These are phyloP conservation scores for Entomophthora muscae DNA, from an alignment of 371 early-diverging fungal species.

Conservation along the genomic window DNA sequence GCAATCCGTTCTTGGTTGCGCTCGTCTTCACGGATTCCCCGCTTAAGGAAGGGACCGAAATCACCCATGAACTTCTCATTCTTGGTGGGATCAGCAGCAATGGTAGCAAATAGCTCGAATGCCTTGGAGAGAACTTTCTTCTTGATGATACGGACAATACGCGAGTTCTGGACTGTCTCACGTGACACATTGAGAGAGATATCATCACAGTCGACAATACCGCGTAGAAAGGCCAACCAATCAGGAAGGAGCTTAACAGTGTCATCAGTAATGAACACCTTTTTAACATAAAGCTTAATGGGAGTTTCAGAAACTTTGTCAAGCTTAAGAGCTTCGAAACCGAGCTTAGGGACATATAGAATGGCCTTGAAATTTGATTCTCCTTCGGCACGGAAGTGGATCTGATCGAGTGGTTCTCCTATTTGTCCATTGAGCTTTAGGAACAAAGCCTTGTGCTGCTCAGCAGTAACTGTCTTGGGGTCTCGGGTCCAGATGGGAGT, in stretches of 20 bases:
- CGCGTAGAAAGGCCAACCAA: constrained; percentile 55
- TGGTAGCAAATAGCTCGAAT: constrained; percentile 57
- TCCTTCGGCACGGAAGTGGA: constrained; percentile 76
- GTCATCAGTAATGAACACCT: constrained; percentile 93
- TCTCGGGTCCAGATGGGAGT: constrained; percentile 88
- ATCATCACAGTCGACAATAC: constrained; percentile 84
- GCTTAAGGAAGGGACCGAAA: constrained; percentile 54
- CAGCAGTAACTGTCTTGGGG: constrained; percentile 49
- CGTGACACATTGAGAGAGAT: constrained; percentile 90
- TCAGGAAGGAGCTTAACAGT: constrained; percentile 46
- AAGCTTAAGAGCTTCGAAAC: constrained; percentile 45
- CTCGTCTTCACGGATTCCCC: constrained; percentile 67
- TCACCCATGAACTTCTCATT: constrained; percentile 53
- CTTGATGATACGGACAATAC: constrained; percentile 55
- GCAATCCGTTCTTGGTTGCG: constrained; percentile 50
- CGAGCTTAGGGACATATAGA: constrained; percentile 61
- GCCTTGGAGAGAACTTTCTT: constrained; percentile 75
- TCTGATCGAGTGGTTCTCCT: constrained; percentile 42
- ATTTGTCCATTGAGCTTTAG: constrained; percentile 52
- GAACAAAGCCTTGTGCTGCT: constrained; percentile 78
- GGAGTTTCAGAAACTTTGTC: constrained; percentile 32
- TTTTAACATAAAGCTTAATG: constrained; percentile 80
- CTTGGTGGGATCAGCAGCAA: constrained; percentile 57
- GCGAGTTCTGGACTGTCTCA: constrained; percentile 82
- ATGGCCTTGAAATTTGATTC: constrained; percentile 68